phyloP scores from a whole-genome alignment of 768 basidiomycete genomes.

The Harrya chromipes region DNA sequence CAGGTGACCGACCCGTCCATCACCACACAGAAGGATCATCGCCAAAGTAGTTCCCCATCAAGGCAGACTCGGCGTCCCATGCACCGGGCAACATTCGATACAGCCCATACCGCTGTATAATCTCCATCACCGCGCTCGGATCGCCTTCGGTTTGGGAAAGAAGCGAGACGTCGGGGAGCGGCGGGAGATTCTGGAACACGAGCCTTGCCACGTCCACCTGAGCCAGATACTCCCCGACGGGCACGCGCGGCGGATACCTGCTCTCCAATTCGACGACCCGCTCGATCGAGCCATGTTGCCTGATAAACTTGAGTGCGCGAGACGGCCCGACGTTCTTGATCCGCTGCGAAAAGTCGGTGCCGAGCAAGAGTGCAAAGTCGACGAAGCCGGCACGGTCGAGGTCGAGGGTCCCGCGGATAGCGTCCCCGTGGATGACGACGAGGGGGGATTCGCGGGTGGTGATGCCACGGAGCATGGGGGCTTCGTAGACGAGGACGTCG shows the following conservation, averaged over 20 bases:
- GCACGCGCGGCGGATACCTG: constrained; percentile 49
- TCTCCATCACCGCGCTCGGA: constrained; percentile 39
- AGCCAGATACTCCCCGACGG: constrained; percentile 53
- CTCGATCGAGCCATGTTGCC: constrained; percentile 70
- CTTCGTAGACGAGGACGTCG: constrained; percentile 80
- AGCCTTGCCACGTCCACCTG: constrained; percentile 60
- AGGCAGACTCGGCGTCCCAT: constrained; percentile 44
- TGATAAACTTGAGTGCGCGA: constrained; percentile 75
- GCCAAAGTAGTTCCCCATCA: constrained; percentile 63
- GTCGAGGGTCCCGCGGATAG: constrained; percentile 54
- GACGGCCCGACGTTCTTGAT: constrained; percentile 79
- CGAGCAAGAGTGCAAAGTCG: constrained; percentile 84
- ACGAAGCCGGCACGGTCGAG: constrained; percentile 61
- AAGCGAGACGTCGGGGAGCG: constrained; percentile 43
- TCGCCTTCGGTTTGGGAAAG: constrained; percentile 39
- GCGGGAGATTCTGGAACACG: constrained; percentile 66
- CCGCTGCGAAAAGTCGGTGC: constrained; percentile 87
- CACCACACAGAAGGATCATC: constrained; percentile 50
- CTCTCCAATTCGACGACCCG: constrained; percentile 51
- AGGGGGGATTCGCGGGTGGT: constrained; percentile 60
- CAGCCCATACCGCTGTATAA: constrained; percentile 52
- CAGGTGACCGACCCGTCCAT: neutral
- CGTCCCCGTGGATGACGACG: constrained; percentile 56
- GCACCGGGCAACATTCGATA: constrained; percentile 38
- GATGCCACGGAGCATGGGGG: constrained; percentile 76